These are phyloP conservation scores for Trichoderma harzianum DNA, from an alignment of 2,329 filamentous ascomycete species.

Conservation along the genomic window DNA sequence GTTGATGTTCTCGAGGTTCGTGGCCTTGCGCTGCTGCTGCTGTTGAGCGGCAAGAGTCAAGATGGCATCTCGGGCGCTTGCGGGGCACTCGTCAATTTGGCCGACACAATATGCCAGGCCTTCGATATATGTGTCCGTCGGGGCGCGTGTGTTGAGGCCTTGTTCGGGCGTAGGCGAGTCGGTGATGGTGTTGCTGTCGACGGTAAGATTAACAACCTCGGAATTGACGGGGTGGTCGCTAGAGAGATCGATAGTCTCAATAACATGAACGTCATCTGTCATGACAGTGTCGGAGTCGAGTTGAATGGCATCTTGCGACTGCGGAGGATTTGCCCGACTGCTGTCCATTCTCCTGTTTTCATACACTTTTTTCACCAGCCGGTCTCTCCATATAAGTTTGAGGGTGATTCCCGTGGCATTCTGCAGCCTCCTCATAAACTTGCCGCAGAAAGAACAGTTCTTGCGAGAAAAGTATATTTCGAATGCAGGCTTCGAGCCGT, in stretches of 20 bases:
- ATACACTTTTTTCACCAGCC: conserved; percentile 30
- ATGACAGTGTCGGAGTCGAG: conserved; percentile 14
- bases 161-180: neutral
- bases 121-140: conserved; percentile 22
- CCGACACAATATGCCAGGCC: conserved; percentile 35
- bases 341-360: neutral
- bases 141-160: neutral
- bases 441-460: conserved; percentile 30
- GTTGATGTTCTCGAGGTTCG: conserved; percentile 17
- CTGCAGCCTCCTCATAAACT: conserved; percentile 27
- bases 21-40: conserved; percentile 13
- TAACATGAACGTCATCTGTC: conserved; percentile 18
- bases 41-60: conserved; percentile 26
- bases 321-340: neutral
- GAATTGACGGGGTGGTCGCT: neutral
- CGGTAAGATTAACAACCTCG: conserved; percentile 17
- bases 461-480: conserved; percentile 37
- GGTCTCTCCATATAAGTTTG: conserved; percentile 27
- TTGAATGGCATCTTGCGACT: neutral
- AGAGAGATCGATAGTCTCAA: conserved; percentile 25
- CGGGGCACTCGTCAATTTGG: conserved; percentile 28
- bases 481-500: conserved; percentile 29
- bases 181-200: neutral
- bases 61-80: conserved; percentile 28
- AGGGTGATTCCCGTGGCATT: conserved; percentile 29